These are phyloP conservation scores for Canariomyces notabilis DNA, from an alignment of 2,329 filamentous ascomycete genomes.

Conservation along the genomic window DNA sequence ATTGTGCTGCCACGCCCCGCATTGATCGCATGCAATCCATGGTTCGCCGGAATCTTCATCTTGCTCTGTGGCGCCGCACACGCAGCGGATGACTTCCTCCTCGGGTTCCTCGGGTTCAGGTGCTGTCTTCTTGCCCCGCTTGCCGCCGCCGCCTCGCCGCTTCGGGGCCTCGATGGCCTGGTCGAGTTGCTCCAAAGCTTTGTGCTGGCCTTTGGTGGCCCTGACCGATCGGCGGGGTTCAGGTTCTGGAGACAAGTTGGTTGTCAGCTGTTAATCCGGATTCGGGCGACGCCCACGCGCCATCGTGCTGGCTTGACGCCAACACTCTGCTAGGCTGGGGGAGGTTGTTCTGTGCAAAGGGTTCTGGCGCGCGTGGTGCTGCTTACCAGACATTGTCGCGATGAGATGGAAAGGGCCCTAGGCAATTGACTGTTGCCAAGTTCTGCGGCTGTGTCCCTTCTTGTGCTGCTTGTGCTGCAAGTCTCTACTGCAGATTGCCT, in stretches of 20 bases:
- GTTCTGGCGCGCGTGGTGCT: conserved; percentile 12
- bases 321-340: not conserved
- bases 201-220: conserved; percentile 95
- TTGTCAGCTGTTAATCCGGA: conserved; percentile 20
- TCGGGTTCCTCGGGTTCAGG: conserved; percentile 49
- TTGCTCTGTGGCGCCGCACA: conserved; percentile 82
- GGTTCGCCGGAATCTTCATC: conserved; percentile 81
- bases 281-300: conserved; percentile 9
- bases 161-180: conserved; percentile 50
- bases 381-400: conserved; percentile 28
- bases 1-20: conserved; percentile 94
- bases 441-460: conserved; percentile 5
- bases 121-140: conserved; percentile 57
- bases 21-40: conserved; percentile 95
- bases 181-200: conserved; percentile 75
- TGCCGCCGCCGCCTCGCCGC: conserved; percentile 35
- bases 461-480: conserved; percentile 14
- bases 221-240: conserved; percentile 92
- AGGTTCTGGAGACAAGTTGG: conserved; percentile 38
- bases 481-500: conserved; percentile 20
- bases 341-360: conserved; percentile 2
- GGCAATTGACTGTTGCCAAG: conserved; percentile 13
- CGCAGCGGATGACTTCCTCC: conserved; percentile 81
- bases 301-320: conserved; percentile 5
- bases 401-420: conserved; percentile 6